These are phyloP conservation scores for Chlorella sp. DNA, from an alignment of 139 green algal genomes.

Conservation along the genomic window DNA sequence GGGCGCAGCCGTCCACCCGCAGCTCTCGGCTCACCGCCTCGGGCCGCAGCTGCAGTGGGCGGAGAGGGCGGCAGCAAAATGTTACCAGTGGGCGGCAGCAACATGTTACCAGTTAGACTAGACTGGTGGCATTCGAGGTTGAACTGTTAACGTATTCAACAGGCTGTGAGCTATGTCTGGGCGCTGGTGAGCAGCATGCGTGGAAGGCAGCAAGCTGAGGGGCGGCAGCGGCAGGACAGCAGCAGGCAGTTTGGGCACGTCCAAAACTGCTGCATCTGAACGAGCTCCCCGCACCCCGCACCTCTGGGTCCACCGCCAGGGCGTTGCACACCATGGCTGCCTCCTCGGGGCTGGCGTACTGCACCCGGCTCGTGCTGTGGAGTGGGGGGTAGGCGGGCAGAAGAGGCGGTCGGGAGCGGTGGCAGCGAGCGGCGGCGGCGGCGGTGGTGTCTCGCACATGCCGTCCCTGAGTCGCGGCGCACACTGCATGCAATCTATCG, in stretches of 20 bases:
- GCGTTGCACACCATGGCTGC: slow-evolving; percentile 40
- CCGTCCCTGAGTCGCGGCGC: too few species aligned
- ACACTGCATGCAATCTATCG: too few species aligned
- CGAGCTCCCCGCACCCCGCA: background rate
- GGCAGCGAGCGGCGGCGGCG: background rate
- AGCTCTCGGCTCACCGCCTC: slow-evolving; percentile 42
- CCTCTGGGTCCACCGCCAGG: slow-evolving; percentile 47
- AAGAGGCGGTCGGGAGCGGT: background rate
- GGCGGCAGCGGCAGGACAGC: too few species aligned
- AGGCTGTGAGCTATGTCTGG: background rate
- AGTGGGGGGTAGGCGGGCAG: too few species aligned
- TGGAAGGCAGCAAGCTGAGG: too few species aligned
- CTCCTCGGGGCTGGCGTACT: slow-evolving; percentile 25
- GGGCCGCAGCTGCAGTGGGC: slow-evolving; percentile 40
- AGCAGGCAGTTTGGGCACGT: too few species aligned
- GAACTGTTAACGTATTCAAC: background rate
- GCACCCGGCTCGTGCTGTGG: slow-evolving; percentile 27
- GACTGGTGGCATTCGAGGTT: background rate
- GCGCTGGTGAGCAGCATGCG: background rate
- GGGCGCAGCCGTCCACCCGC: background rate
- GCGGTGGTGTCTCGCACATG: background rate
- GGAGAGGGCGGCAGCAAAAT: background rate
- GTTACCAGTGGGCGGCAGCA: background rate
- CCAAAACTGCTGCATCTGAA: background rate
- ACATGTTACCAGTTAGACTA: background rate